Percentiles rank a stretch among this genome's conserved stretches.
phyloP scores from a whole-genome alignment of 73 alveolate species.

The Blepharisma stoltei region DNA sequence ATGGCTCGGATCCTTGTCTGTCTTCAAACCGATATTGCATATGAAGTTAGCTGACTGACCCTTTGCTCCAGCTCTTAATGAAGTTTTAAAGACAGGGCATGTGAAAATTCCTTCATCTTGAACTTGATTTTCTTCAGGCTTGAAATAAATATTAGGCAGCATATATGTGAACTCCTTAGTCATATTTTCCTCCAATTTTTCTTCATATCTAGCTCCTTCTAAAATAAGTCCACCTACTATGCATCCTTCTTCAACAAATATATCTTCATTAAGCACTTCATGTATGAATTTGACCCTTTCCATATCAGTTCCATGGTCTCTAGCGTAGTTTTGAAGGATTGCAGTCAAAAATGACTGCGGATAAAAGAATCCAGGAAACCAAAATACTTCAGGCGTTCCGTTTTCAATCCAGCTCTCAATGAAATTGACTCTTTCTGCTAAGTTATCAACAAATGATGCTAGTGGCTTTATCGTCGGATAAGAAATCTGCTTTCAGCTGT shows the following conservation, averaged over 20 bases:
- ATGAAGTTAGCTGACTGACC: slow-evolving; percentile 62
- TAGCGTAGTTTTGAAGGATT: slow-evolving; percentile 70
- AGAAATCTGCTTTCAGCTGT: slow-evolving; percentile 66
- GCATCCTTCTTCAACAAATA: slow-evolving; percentile 60
- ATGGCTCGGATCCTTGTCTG: slow-evolving; percentile 58
- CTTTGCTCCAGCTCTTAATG: slow-evolving; percentile 78
- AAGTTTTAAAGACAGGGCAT: slow-evolving; percentile 91
- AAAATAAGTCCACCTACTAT: slow-evolving; percentile 62
- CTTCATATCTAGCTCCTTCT: slow-evolving; percentile 75
- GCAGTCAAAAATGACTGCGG: slow-evolving; percentile 83
- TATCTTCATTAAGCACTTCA: slow-evolving; percentile 65
- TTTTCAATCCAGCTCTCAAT: slow-evolving; percentile 74
- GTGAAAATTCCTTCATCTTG: slow-evolving; percentile 59
- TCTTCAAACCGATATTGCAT: slow-evolving; percentile 63
- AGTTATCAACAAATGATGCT: slow-evolving; percentile 82
- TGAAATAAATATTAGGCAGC: not conserved
- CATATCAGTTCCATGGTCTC: slow-evolving; percentile 68
- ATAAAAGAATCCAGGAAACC: slow-evolving; percentile 81
- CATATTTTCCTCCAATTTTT: slow-evolving; percentile 37
- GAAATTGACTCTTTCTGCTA: slow-evolving; percentile 65
- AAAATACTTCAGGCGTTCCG: slow-evolving; percentile 74
- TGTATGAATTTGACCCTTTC: slow-evolving; percentile 69
- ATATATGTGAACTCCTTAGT: slow-evolving; percentile 4
- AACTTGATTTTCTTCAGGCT: slow-evolving; percentile 24
- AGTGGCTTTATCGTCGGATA: slow-evolving; percentile 73